Evolutionary conservation across 257 asterid species (phyloP), one percentile per base, ranked within the genome.

Genomic region (Oldenlandia corymbosa): DNA sequence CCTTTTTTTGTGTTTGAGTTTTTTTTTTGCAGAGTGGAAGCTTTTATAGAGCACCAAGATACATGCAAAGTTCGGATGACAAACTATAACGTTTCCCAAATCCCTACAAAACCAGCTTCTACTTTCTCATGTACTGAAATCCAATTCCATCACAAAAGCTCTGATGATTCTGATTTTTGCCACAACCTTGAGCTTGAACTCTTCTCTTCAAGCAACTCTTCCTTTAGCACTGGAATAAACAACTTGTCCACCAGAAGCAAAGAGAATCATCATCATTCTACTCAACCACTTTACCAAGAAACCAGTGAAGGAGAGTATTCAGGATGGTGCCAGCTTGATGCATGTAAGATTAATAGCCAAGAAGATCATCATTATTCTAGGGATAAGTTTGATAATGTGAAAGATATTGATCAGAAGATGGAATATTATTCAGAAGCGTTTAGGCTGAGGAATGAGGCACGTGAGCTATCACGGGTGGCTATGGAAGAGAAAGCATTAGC

Each of bases 11-110:
- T 32, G 54, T 39, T 68, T 21, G 41, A 36, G 2, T 67, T 76
- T 58, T 4, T 34, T 34, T 34, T 34, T 34, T 4, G 47, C 69
- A 78, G 83, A 51, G 80, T 78, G 48, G 83, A 78, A 50, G 65
- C 80, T 23, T 78, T 78, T 34, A 78, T 78, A 64, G 83, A 78
- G 60, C 79, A 78, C 64, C 83, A 78, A 74, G 83, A 78, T 68
- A 32, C 83, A 74, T 78, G 83, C 83, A 78, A 71, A 52, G 48
- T 59, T 21, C 66, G 65, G 43, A 48, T 58, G 58, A 54, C 65
- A 51, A 52, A 26, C 30, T 58, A 43, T n/a, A n/a, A n/a, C 66
- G 26, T 60, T 10, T 58, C 68, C 8, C 67, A 30, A 5, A 28
- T 30, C 13, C 57, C 70, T 26, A 24, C 36, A n/a, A 16, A 26